Base-by-base conservation (phyloP, 805 yeast genomes). In the Metschnikowia drakensbergensis region DNA sequence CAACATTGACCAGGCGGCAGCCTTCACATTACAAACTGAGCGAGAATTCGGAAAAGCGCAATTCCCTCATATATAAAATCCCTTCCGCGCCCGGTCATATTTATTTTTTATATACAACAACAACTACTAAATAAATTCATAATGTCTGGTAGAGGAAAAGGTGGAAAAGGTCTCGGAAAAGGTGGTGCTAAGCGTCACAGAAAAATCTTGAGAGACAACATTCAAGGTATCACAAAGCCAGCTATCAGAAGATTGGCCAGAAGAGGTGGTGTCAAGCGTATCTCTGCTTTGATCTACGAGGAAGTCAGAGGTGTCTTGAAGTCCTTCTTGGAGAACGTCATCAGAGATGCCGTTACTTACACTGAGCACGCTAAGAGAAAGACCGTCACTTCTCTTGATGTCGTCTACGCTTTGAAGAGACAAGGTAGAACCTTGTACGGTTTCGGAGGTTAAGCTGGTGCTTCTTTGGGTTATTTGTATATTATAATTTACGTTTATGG, bases 261-360 rank as follows among this genome's bases (percentile, higher is more conserved):
- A 86, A 90, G 99, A 88, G 99, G 99, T 80, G 99, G 99, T 90
- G 99, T 92, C 72, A 92, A 92, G 86, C 96, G 99, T 88, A 92
- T 92, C 68, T 92, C 98, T 56, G 98, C 96, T 73, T 81, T 91
- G 72, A 92, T 92, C 74, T 92, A 92, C 81, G 99, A 92, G 79
- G 97, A 92, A 81, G 96, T 94, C 69, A 90, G 99, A 82, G 91
- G 86, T 62, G 97, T 94, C 62, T 81, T 92, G 62, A 91, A 91
- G 80, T 81, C 96, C 52, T 92, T 92, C 86, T 83, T 92, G 72
- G 97, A 89, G 77, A 85, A 88, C 69, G 97, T 94, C 63, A 92
- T 92, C 79, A 89, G 97, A 83, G 98, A 94, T 67, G 98, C 99
- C 67, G 97, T 94, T 68, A 90, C 97, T 67, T 92, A 92, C 83